Evolutionary conservation across 2,329 filamentous ascomycete species (phyloP).

Genomic region (Talaromyces verruculosus): DNA sequence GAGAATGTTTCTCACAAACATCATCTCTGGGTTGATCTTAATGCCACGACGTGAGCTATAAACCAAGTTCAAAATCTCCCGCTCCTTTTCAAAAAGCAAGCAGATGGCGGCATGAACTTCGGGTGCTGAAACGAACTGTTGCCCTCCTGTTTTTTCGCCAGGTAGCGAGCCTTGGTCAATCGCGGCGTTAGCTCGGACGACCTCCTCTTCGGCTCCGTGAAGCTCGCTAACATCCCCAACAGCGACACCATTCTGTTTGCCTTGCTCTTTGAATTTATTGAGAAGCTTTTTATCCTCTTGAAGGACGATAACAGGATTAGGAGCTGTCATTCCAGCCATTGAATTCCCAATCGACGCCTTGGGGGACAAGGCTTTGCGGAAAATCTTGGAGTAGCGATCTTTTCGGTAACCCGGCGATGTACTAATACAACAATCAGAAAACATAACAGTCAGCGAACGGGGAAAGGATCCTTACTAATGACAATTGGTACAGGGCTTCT

Average conservation of each 20-base stretch:
- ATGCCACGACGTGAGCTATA: slow-evolving; percentile 73
- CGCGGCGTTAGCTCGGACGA: slow-evolving; percentile 51
- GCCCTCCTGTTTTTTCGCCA: slow-evolving; percentile 47
- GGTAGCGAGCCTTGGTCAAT: slow-evolving; percentile 26
- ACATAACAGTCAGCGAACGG: slow-evolving; percentile 5
- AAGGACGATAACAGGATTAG: slow-evolving; percentile 68
- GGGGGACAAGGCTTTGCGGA: slow-evolving; percentile 72
- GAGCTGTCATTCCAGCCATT: slow-evolving; percentile 63
- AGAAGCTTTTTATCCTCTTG: slow-evolving; percentile 40
- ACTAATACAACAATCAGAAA: slow-evolving; percentile 44
- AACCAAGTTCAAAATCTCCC: slow-evolving; percentile 77
- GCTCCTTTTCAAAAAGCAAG: slow-evolving; percentile 82
- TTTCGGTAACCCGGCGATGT: slow-evolving; percentile 83
- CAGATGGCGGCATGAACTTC: slow-evolving; percentile 78
- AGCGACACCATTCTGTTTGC: slow-evolving; percentile 34
- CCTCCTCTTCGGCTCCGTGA: slow-evolving; percentile 60
- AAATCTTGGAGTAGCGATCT: slow-evolving; percentile 89
- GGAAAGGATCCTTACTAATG: slow-evolving; percentile 46
- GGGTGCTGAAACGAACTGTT: slow-evolving; percentile 76
- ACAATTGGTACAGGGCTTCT: slow-evolving; percentile 67
- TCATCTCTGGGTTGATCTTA: slow-evolving; percentile 80
- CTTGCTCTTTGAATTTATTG: slow-evolving; percentile 16
- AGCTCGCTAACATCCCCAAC: slow-evolving; percentile 52
- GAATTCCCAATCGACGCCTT: slow-evolving; percentile 80
- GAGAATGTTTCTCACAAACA: slow-evolving; percentile 82